Percentiles rank a stretch among this genome's conserved stretches.
phyloP scores from a whole-genome alignment of 345 rosid species.

The Eucalyptus pauciflora region DNA sequence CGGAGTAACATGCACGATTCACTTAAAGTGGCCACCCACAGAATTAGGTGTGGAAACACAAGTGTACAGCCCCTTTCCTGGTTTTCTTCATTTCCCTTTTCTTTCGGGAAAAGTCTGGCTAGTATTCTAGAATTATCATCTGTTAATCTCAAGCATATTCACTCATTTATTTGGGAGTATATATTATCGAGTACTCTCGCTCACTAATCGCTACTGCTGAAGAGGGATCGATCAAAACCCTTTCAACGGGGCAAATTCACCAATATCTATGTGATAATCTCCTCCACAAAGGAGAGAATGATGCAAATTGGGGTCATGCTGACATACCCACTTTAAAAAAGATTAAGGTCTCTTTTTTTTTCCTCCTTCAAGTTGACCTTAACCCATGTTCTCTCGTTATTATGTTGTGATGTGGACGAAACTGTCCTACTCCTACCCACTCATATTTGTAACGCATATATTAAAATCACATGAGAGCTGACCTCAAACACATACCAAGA shows the following conservation, averaged over 20 bases:
- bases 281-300: not conserved
- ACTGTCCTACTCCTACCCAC: not conserved
- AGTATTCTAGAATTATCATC: not conserved
- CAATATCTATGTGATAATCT: not conserved
- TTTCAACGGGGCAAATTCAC: not conserved
- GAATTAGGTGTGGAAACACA: not conserved
- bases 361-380: not conserved
- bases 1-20: not conserved
- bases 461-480: not conserved
- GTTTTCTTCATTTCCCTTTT: not conserved
- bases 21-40: not conserved
- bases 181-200: not conserved
- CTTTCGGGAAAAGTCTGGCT: not conserved
- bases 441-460: not conserved
- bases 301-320: not conserved
- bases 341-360: not conserved
- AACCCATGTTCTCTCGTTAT: not conserved
- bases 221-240: not conserved
- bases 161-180: not conserved
- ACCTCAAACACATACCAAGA: not conserved
- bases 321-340: not conserved
- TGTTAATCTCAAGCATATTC: not conserved
- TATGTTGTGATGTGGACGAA: not conserved
- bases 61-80: not conserved
- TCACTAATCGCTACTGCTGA: not conserved